Base-by-base conservation (phyloP, 1,284 basidiomycete species). In the Trichosporon inkin region DNA sequence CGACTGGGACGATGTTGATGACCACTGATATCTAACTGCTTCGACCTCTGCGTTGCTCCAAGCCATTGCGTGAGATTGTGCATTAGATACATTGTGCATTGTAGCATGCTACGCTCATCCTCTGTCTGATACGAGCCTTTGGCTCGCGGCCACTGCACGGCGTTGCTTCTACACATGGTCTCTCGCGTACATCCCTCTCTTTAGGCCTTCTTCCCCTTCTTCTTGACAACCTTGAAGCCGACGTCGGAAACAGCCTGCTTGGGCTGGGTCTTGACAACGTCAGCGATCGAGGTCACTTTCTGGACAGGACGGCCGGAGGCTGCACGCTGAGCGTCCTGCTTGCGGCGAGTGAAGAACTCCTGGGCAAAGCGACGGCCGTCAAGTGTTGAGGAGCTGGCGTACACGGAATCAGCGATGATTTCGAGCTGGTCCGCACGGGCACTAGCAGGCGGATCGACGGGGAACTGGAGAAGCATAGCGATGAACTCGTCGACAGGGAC, bases 351-450 rank as follows among this genome's bases (percentile, higher is more conserved):
- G 53, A 92, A 86, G 72, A 94, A 99, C 69, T 98, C 93, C 6
- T 88, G 82, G 1, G 93, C 92, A 71, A 99, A 99, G 32, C 94
- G 85, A 57, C 94, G 84, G 0, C 96, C 96, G 71, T 99, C 93
- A 40, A 99, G 84, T 1, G 91, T 99, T 22, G 90, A 89, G 69
- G 90, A 93, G 70, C 89, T 92, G 39, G 90, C 88, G 73, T 99
- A 99, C 58, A 99, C 90, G 44, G 87, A 81, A 73, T 96, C 93
- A 19, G 89, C 88, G 65, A 97, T 95, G 72, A 95, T 87, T 78
- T 96, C 92, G 39, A 87, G 79, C 1, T 88, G 89, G 35, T 79
- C 78, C 24, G 73, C 68, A 34, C 70, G 65, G 39, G 62, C 55
- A 4, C 86, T 83, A 39, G 85, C 79, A 65, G 92, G 89, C 11